phyloP scores from a whole-genome alignment of 371 early-diverging fungal genomes.

The Neoconidiobolus thromboides region DNA sequence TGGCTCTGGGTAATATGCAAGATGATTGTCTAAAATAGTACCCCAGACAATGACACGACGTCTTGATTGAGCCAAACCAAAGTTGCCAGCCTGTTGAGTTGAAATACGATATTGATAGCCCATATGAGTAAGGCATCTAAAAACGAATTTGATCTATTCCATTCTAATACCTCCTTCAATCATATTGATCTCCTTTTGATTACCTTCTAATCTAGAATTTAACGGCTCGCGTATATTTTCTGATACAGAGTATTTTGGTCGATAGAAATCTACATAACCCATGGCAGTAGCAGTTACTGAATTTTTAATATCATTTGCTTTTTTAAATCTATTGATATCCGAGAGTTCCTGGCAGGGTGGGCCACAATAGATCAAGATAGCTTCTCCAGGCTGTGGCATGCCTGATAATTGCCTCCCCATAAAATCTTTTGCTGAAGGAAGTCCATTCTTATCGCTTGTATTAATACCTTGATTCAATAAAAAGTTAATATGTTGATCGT shows the following conservation, averaged over 20 bases:
- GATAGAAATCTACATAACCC: constrained; percentile 39
- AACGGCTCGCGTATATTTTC: constrained; percentile 38
- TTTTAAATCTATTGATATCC: constrained; percentile 26
- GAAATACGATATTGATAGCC: constrained; percentile 35
- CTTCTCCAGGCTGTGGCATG: constrained; percentile 31
- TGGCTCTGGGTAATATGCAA: constrained; percentile 32
- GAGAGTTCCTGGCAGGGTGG: constrained; percentile 50
- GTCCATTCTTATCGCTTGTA: constrained; percentile 12
- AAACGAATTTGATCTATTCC: constrained; percentile 35
- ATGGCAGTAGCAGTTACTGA: constrained; percentile 31
- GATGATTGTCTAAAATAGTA: constrained; percentile 19
- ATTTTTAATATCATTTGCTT: constrained; percentile 36
- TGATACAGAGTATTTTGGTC: constrained; percentile 31
- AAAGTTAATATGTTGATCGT: constrained; percentile 32
- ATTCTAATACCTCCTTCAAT: constrained; percentile 25
- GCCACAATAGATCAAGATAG: constrained; percentile 44
- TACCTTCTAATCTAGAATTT: constrained; percentile 23
- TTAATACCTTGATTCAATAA: constrained; percentile 28
- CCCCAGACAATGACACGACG: constrained; percentile 38
- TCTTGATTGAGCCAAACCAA: constrained; percentile 33
- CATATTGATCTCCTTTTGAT: constrained; percentile 18
- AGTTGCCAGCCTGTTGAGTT: constrained; percentile 33
- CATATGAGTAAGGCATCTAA: constrained; percentile 33
- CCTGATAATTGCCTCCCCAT: constrained; percentile 15
- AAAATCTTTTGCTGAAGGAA: constrained; percentile 15